These are phyloP conservation scores for Angophora floribunda DNA, from an alignment of 345 rosid genomes.

Conservation along the genomic window DNA sequence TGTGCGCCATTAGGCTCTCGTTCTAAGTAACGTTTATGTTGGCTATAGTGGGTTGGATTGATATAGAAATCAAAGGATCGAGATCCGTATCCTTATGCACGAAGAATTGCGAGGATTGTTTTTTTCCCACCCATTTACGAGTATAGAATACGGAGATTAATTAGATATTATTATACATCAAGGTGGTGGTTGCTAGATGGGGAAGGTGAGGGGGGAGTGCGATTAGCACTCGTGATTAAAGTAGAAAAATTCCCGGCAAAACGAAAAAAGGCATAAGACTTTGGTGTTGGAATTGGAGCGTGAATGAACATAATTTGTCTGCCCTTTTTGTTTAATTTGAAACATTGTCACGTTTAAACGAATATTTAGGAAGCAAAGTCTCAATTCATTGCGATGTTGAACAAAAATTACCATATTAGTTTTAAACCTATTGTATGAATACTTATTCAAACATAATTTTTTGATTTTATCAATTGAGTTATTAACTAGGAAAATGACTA, in stretches of 20 bases:
- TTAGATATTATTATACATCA: neutral
- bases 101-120: neutral
- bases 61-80: neutral
- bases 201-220: neutral
- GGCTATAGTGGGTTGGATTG: neutral
- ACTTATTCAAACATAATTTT: fast-evolving
- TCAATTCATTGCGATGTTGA: neutral
- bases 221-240: neutral
- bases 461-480: fast-evolving
- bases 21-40: neutral
- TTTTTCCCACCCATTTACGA: neutral
- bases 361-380: neutral
- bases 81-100: neutral
- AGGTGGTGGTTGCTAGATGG: neutral
- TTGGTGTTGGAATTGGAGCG: neutral
- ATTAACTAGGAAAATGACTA: fast-evolving
- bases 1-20: neutral
- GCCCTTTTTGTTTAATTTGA: neutral
- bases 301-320: neutral
- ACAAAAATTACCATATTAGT: neutral
- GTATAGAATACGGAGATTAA: neutral
- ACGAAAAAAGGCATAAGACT: neutral
- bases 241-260: neutral
- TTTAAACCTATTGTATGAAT: neutral
- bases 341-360: neutral